These are phyloP conservation scores for Trichoderma hamatum DNA, from an alignment of 2,329 filamentous ascomycete species.

Conservation along the genomic window DNA sequence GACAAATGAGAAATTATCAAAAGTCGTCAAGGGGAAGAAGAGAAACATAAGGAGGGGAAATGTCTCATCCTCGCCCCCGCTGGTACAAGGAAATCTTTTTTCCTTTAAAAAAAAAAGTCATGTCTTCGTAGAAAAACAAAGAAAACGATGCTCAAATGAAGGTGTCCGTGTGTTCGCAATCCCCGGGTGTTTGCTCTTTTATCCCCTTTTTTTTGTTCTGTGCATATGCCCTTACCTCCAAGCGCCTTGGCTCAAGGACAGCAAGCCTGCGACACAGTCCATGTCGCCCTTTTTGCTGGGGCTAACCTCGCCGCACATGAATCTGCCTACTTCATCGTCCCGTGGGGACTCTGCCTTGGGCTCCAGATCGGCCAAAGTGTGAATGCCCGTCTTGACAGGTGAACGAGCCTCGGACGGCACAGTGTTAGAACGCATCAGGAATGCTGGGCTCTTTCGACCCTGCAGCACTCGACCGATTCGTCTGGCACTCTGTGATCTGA, in stretches of 20 bases:
- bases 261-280: conserved; percentile 84
- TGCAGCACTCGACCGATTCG: conserved; percentile 48
- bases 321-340: conserved; percentile 68
- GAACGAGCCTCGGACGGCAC: conserved; percentile 43
- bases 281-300: conserved; percentile 78
- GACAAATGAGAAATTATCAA: conserved; percentile 3
- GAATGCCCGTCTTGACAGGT: conserved; percentile 41
- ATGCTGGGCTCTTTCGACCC: conserved; percentile 42
- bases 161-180: not conserved
- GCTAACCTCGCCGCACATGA: conserved; percentile 69
- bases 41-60: not conserved
- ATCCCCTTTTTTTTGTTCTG: not conserved
- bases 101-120: not conserved
- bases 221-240: conserved; percentile 61
- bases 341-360: conserved; percentile 30
- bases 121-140: conserved; percentile 14
- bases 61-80: not conserved
- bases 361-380: conserved; percentile 57
- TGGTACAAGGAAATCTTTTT: not conserved
- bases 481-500: conserved; percentile 42
- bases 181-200: not conserved
- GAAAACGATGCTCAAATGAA: conserved; percentile 6
- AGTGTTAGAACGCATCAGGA: conserved; percentile 47
- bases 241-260: conserved; percentile 89
- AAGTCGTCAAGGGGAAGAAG: conserved; percentile 1